phyloP scores from a whole-genome alignment of 2,329 filamentous ascomycete species.

The Alternaria ventricosa region DNA sequence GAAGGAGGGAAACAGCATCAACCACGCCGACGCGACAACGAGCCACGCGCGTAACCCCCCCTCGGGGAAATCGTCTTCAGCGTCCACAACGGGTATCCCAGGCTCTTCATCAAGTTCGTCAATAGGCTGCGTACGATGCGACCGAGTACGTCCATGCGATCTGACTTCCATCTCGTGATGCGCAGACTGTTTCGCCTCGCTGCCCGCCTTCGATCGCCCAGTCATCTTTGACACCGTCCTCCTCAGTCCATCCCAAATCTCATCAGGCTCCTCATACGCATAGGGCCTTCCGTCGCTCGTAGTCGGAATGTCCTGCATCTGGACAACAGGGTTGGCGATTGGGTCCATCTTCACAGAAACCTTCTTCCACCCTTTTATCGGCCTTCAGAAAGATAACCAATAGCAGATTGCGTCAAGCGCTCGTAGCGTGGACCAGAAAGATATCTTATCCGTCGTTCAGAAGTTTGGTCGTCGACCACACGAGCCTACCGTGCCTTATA shows the following conservation, averaged over 20 bases:
- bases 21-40: constrained; percentile 48
- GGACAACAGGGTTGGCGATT: constrained; percentile 33
- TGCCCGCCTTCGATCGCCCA: constrained; percentile 22
- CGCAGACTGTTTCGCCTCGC: constrained; percentile 19
- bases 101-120: constrained; percentile 14
- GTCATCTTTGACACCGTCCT: constrained; percentile 30
- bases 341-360: constrained; percentile 32
- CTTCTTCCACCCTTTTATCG: background rate
- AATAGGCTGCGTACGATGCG: constrained; percentile 8
- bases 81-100: constrained; percentile 23
- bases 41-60: constrained; percentile 50
- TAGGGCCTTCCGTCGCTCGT: constrained; percentile 6
- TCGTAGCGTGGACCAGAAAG: background rate
- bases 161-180: constrained; percentile 14
- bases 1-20: constrained; percentile 43
- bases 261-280: constrained; percentile 20
- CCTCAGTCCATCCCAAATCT: constrained; percentile 25
- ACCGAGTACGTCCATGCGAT: constrained; percentile 11
- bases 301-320: constrained; percentile 28
- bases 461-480: background rate
- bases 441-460: background rate
- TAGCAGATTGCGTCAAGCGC: background rate
- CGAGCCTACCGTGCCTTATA: background rate
- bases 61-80: constrained; percentile 46
- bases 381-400: background rate